These are phyloP conservation scores for Saccharomycopsis babjevae DNA, from an alignment of 805 yeast genomes.

Conservation along the genomic window DNA sequence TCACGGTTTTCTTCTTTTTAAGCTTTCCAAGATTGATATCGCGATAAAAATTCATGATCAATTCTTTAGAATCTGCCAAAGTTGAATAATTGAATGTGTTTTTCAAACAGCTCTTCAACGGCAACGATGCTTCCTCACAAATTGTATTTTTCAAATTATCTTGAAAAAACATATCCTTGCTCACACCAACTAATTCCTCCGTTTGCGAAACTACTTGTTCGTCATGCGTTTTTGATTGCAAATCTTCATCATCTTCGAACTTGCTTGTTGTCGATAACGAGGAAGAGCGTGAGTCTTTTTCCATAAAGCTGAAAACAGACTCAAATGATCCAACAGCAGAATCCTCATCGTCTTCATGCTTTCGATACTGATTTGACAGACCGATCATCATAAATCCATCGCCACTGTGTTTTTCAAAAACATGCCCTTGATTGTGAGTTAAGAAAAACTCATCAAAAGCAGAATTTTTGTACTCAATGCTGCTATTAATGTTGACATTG, in stretches of 20 bases:
- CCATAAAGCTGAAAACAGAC: not conserved
- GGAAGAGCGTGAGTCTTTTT: not conserved
- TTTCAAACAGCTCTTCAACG: not conserved
- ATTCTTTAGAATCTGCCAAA: not conserved
- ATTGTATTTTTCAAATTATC: not conserved
- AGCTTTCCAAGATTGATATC: not conserved
- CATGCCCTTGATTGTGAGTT: too few species aligned
- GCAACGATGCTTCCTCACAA: not conserved
- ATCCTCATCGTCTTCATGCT: not conserved
- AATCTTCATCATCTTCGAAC: not conserved
- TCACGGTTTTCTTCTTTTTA: not conserved
- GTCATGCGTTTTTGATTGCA: too few species aligned
- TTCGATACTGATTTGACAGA: not conserved
- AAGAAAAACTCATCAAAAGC: not conserved
- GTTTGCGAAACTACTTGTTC: not conserved
- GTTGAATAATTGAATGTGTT: not conserved
- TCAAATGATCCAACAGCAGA: not conserved
- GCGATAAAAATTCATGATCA: not conserved
- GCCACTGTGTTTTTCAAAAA: not conserved
- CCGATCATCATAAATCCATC: not conserved
- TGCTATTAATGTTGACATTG: slow-evolving; percentile 4
- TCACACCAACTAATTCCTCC: not conserved
- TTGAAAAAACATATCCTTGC: not conserved
- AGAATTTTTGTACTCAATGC: slow-evolving; percentile 1
- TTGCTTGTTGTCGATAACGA: not conserved